Evolutionary conservation across 495 filamentous ascomycete species (phyloP).

Genomic region (Lophiostoma macrostomum): DNA sequence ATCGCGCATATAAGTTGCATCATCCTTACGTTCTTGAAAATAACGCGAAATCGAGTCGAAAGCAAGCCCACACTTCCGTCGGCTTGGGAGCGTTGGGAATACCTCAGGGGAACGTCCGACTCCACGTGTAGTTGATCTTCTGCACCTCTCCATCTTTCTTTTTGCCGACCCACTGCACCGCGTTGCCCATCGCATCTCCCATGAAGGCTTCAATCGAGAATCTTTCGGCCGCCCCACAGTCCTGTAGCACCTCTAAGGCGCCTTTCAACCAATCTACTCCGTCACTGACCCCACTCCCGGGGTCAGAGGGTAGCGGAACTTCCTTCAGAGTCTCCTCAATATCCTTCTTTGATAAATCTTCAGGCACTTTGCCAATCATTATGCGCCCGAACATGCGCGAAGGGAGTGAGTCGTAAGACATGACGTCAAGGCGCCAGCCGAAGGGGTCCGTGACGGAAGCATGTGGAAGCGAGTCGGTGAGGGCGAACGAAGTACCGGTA

Average conservation of each 20-base stretch:
- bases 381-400: slow-evolving; percentile 7
- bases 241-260: slow-evolving; percentile 11
- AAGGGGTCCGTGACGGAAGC: slow-evolving; percentile 2
- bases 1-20: too few relatives aligned
- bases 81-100: too few relatives aligned
- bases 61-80: too few relatives aligned
- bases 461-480: not conserved
- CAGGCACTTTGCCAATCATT: slow-evolving; percentile 23
- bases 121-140: slow-evolving; percentile 27
- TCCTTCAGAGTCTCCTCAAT: slow-evolving; percentile 1
- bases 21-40: too few relatives aligned
- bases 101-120: slow-evolving; percentile 27
- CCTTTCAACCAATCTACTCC: slow-evolving; percentile 5
- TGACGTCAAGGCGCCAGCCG: slow-evolving; percentile 11
- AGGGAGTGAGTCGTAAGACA: not conserved
- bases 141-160: not conserved
- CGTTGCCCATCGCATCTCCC: slow-evolving; percentile 4
- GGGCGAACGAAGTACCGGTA: slow-evolving; percentile 14
- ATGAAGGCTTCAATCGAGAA: slow-evolving; percentile 13
- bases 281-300: not conserved
- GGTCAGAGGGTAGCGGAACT: slow-evolving; percentile 9
- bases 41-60: too few relatives aligned
- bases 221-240: slow-evolving; percentile 10
- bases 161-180: not conserved
- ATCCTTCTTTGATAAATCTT: not conserved